Evolutionary conservation across 1,139 yeast genomes (phyloP).

Genomic region (Zygosaccharomyces sapae): DNA sequence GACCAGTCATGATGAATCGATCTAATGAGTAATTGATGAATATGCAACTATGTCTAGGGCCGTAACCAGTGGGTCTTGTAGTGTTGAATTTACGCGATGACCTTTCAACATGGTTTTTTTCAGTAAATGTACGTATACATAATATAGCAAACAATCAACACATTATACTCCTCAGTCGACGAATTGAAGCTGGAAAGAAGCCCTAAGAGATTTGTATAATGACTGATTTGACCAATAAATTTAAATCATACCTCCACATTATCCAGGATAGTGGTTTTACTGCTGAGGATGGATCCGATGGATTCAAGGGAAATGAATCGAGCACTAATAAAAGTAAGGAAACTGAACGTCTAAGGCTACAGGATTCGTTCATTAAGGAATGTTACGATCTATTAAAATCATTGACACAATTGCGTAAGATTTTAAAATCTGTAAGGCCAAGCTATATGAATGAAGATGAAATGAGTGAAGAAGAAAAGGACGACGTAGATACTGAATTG

Average conservation of each 20-base stretch:
- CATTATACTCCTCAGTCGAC: no score
- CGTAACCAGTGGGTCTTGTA: neutral
- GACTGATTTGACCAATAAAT: conserved; percentile 53
- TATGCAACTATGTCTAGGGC: neutral
- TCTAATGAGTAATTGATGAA: neutral
- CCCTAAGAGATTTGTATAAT: conserved; percentile 30
- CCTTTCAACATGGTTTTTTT: neutral
- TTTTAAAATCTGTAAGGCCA: conserved; percentile 42
- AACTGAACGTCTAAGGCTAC: conserved; percentile 23
- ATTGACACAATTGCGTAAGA: conserved; percentile 40
- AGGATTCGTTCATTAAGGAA: conserved; percentile 54
- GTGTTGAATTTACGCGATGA: conserved; percentile 2
- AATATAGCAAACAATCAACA: no score
- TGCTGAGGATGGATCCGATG: neutral
- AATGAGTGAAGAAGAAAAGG: conserved; percentile 47
- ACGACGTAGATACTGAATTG: conserved; percentile 53
- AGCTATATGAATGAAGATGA: conserved; percentile 42
- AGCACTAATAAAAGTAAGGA: neutral
- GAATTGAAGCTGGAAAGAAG: neutral
- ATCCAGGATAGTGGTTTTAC: conserved; percentile 33
- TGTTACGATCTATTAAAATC: conserved; percentile 44
- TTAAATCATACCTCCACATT: conserved; percentile 47
- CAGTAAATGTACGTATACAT: neutral
- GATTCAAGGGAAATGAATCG: neutral
- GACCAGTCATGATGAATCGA: conserved; percentile 16